These are phyloP conservation scores for Mimosa bimucronata DNA, from an alignment of 306 rosid genomes.

Conservation along the genomic window DNA sequence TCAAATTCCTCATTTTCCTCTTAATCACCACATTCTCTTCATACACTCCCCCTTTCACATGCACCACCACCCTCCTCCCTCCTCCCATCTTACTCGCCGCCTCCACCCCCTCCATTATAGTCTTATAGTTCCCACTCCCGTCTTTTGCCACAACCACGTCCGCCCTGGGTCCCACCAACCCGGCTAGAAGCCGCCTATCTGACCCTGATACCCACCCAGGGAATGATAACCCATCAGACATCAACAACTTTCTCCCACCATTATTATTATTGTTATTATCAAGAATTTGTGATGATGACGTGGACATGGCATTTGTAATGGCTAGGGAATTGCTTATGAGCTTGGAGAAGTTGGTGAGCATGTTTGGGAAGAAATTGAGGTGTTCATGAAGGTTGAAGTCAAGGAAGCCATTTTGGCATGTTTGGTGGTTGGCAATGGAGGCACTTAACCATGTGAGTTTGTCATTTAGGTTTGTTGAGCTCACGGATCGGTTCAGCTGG, in stretches of 20 bases:
- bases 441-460: conserved; percentile 74
- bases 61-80: conserved; percentile 52
- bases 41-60: conserved; percentile 78
- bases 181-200: conserved; percentile 62
- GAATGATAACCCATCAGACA: conserved; percentile 36
- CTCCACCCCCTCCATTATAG: conserved; percentile 62
- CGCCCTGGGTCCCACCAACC: conserved; percentile 28
- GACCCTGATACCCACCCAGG: conserved; percentile 62
- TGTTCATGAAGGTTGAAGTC: conserved; percentile 52
- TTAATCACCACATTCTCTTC: conserved; percentile 56
- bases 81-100: conserved; percentile 41
- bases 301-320: conserved; percentile 41
- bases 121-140: conserved; percentile 63
- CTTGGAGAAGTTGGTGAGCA: conserved; percentile 65
- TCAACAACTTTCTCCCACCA: conserved; percentile 53
- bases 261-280: neutral
- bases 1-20: conserved; percentile 52
- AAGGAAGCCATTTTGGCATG: conserved; percentile 72
- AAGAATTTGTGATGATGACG: neutral
- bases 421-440: conserved; percentile 73
- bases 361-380: conserved; percentile 47
- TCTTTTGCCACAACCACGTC: conserved; percentile 76
- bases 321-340: conserved; percentile 76
- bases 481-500: conserved; percentile 57
- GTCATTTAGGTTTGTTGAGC: conserved; percentile 47